Percentiles rank a stretch among this genome's conserved stretches.
Conservation (phyloP, 2,329 filamentous ascomycete genomes). For the Phaeomoniella chlamydospora region DNA sequence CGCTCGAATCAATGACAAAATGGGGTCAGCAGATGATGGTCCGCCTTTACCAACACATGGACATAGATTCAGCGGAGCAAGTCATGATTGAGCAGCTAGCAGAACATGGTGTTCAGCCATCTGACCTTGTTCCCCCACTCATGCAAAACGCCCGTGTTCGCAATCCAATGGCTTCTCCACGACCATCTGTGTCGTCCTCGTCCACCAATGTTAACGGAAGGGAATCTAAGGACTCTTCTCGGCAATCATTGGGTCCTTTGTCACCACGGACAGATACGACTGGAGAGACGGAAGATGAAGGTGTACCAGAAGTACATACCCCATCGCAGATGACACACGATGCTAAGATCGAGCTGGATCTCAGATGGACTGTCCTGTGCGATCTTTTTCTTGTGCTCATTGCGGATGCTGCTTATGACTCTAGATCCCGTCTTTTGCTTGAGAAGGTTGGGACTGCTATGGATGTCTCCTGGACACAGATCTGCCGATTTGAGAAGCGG, state of each 20-base stretch:
- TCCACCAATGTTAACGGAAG: not conserved
- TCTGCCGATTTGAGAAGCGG: conserved; percentile 91
- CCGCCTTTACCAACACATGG: conserved; percentile 87
- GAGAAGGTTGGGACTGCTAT: conserved; percentile 71
- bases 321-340: conserved; percentile 71
- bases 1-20: conserved; percentile 73
- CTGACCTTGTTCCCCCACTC: conserved; percentile 69
- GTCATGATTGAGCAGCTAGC: conserved; percentile 97
- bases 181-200: not conserved
- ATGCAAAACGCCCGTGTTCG: conserved; percentile 88
- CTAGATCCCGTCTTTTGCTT: conserved; percentile 69
- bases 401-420: conserved; percentile 85
- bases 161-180: conserved; percentile 58
- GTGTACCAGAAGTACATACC: conserved; percentile 64
- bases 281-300: conserved; percentile 44
- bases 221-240: not conserved
- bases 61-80: conserved; percentile 76
- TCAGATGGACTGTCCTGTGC: conserved; percentile 93
- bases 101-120: conserved; percentile 75
- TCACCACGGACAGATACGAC: not conserved
- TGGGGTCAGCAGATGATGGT: conserved; percentile 99
- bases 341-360: conserved; percentile 81
- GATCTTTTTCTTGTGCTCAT: conserved; percentile 93
- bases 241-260: not conserved
- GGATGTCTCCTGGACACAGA: conserved; percentile 77